Percentiles rank a stretch among this genome's conserved stretches.
Evolutionary conservation across 2,329 filamentous ascomycete species (phyloP).

Genomic region (Trichophyton schoenleinii): DNA sequence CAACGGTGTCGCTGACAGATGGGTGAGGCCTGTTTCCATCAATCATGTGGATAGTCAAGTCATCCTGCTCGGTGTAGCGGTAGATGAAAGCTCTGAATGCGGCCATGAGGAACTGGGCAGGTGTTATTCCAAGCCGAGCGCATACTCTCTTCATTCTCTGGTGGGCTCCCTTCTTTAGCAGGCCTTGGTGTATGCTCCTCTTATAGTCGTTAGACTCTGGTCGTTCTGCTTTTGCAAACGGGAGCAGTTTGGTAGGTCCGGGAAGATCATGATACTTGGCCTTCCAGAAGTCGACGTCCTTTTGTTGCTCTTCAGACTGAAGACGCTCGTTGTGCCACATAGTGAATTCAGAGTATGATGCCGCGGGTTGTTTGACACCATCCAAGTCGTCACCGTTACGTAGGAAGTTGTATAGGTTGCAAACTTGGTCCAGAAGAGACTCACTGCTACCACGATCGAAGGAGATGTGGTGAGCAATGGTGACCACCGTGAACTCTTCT

Average conservation of each 20-base stretch:
- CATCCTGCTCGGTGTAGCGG: constrained; percentile 16
- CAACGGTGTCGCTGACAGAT: constrained; percentile 14
- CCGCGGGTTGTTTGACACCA: constrained; percentile 11
- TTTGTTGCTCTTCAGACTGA: constrained; percentile 10
- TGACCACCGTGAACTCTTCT: constrained; percentile 13
- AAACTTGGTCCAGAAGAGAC: constrained; percentile 14
- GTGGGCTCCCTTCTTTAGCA: constrained; percentile 13
- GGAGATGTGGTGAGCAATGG: constrained; percentile 16
- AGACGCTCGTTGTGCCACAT: constrained; percentile 17
- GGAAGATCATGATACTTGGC: constrained; percentile 11
- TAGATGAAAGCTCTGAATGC: constrained; percentile 16
- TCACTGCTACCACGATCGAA: constrained; percentile 16
- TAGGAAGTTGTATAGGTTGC: constrained; percentile 15
- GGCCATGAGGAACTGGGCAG: constrained; percentile 16
- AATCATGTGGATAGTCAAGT: constrained; percentile 15
- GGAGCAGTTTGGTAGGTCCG: constrained; percentile 10
- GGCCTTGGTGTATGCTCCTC: constrained; percentile 11
- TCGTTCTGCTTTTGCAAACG: constrained; percentile 12
- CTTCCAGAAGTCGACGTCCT: constrained; percentile 14
- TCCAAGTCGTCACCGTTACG: constrained; percentile 10
- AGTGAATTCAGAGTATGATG: constrained; percentile 17
- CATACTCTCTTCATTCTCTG: constrained; percentile 21
- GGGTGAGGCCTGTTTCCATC: constrained; percentile 16
- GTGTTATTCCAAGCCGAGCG: constrained; percentile 15
- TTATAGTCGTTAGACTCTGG: constrained; percentile 10